These are phyloP conservation scores for Xylaria acuta DNA, from an alignment of 495 filamentous ascomycete genomes.

Conservation along the genomic window DNA sequence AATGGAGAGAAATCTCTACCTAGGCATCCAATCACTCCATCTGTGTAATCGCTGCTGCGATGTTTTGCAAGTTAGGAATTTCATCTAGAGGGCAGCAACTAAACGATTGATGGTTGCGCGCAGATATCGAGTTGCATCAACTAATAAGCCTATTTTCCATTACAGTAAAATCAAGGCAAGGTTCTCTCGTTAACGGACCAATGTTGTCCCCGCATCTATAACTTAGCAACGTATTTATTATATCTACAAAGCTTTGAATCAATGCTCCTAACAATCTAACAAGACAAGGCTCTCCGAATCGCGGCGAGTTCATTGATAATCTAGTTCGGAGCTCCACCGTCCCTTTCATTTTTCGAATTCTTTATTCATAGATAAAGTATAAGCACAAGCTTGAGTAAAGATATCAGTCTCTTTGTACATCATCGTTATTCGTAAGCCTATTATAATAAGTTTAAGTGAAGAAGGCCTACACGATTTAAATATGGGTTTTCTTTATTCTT, in stretches of 20 bases:
- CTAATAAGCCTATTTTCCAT: neutral
- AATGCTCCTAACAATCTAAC: neutral
- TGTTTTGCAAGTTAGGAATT: neutral
- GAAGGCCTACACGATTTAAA: neutral
- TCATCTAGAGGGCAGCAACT: neutral
- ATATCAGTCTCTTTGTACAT: neutral
- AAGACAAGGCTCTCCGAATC: neutral
- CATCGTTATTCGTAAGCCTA: neutral
- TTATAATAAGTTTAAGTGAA: neutral
- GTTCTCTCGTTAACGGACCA: neutral
- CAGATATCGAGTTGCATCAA: neutral
- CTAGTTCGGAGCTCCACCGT: neutral
- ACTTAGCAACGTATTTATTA: neutral
- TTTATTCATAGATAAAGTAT: neutral
- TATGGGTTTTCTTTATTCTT: neutral
- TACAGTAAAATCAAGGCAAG: neutral
- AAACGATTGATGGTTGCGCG: no score
- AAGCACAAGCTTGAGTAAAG: neutral
- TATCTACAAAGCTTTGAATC: neutral
- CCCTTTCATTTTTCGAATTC: neutral
- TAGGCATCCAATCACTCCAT: neutral
- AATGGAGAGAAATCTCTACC: neutral
- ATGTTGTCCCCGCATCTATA: neutral
- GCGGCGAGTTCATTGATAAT: neutral
- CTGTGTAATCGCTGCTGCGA: neutral